Evolutionary conservation across 2,329 filamentous ascomycete genomes (phyloP), one percentile per base, ranked within the genome.

Genomic region (Alternaria rosae): DNA sequence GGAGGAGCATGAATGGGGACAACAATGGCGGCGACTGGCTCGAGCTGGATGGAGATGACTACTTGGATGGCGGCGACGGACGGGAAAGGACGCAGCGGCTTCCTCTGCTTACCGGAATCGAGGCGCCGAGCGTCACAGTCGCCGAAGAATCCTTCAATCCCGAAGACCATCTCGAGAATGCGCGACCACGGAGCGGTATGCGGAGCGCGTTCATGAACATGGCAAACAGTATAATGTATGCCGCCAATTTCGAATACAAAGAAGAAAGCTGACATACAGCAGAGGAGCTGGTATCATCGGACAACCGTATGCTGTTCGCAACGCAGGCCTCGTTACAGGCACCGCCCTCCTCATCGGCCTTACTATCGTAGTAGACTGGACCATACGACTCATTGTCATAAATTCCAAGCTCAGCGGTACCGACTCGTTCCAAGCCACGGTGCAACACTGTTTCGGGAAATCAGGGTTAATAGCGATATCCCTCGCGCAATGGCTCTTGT

Each of bases 171-270:
- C 76, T 89, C 59, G 87, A 89, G 69, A 84, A 79, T 65, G 85
- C 87, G 20, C 86, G 94, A 59, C 93, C 94, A 48, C 94, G 94
- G 81, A 97, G 92, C 60, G 91, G 91, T 6, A 86, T 98, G 81
- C 85, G 87, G 65, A 92, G 91, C 77, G 94, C 95, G 4, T 98
- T 99, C 71, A 97, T 98, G 93, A 99, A 99, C 82, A 99, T 99
- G 95, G 94, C 95, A 66, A 99, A 99, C 83, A 96, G 92, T 72
- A 99, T 99, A 78, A 97, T 99, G 81, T 82, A 68, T 69, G 81
- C 50, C 17, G 23, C 5, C 17, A 1, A 15, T 11, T 0, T 35
- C 0, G 17, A 21, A 13, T 10, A 13, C 1, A 13, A 13, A 10
- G 11, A n/a, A 1, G 5, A 25, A 32, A 9, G 62, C 74, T 75